Evolutionary conservation across 352 stramenopile species (phyloP).

Genomic region (Phytophthora pseudosyringae): DNA sequence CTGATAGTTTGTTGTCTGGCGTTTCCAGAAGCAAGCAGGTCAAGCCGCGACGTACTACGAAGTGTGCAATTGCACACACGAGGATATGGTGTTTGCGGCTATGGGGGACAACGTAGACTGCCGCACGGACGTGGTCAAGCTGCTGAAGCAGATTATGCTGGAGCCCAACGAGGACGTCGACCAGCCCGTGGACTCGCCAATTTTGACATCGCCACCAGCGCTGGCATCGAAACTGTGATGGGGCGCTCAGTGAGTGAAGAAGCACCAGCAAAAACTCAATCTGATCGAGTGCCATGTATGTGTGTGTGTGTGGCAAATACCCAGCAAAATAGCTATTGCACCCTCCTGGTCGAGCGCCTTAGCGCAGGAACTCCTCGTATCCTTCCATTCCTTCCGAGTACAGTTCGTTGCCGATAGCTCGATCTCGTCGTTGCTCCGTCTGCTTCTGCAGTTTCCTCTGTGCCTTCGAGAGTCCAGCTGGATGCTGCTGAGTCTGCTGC

Average conservation of each 20-base stretch:
- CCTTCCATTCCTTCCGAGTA: conserved; percentile 58
- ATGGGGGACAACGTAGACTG: conserved; percentile 69
- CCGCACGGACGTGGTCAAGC: conserved; percentile 44
- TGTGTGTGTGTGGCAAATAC: neutral
- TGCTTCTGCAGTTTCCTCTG: conserved; percentile 52
- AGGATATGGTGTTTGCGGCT: conserved; percentile 70
- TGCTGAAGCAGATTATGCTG: conserved; percentile 51
- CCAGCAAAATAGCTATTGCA: conserved; percentile 1
- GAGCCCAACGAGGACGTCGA: neutral
- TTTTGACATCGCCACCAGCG: conserved; percentile 4
- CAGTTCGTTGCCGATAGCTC: conserved; percentile 51
- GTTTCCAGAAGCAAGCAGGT: conserved; percentile 44
- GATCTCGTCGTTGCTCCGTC: conserved; percentile 47
- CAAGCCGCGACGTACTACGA: conserved; percentile 51
- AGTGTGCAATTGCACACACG: conserved; percentile 59
- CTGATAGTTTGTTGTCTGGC: conserved; percentile 4
- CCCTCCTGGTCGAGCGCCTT: conserved; percentile 3
- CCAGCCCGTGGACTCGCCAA: neutral
- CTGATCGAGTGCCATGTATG: neutral
- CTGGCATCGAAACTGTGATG: conserved; percentile 26
- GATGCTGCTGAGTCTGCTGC: conserved; percentile 32
- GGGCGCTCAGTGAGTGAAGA: neutral
- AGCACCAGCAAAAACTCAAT: conserved; percentile 4
- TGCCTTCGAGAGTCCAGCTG: conserved; percentile 25
- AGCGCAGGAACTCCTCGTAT: conserved; percentile 65